Conservation (phyloP, 2,329 filamentous ascomycete genomes). For the Beauveria sp. region DNA sequence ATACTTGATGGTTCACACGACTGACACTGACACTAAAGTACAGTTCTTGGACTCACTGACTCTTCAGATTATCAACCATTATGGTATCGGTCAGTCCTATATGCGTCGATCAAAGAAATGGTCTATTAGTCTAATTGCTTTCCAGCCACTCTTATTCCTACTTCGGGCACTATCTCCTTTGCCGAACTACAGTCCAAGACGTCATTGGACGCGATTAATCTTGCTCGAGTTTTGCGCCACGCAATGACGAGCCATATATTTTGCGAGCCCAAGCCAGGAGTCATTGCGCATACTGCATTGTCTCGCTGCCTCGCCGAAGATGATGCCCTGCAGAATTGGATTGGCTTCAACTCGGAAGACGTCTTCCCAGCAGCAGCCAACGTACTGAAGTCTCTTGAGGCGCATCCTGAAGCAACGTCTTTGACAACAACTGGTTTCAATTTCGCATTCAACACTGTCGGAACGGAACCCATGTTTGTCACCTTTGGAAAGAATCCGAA, state of each 20-base stretch:
- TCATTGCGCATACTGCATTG: conserved; percentile 47
- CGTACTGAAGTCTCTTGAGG: conserved; percentile 36
- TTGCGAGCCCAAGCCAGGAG: conserved; percentile 39
- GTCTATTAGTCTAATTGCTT: conserved; percentile 8
- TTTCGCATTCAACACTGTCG: conserved; percentile 40
- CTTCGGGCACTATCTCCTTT: conserved; percentile 36
- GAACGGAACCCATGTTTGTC: conserved; percentile 45
- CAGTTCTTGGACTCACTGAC: conserved; percentile 44
- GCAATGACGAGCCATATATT: conserved; percentile 53
- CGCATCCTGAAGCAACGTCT: conserved; percentile 40
- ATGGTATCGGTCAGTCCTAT: conserved; percentile 34
- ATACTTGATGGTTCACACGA: conserved; percentile 6
- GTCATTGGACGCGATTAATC: conserved; percentile 38
- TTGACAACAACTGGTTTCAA: conserved; percentile 43
- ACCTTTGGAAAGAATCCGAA: conserved; percentile 40
- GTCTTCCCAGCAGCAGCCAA: conserved; percentile 41
- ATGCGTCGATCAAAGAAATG: background rate
- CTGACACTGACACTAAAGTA: background rate
- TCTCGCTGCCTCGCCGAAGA: conserved; percentile 45
- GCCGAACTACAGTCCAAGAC: conserved; percentile 38
- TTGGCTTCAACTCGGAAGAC: conserved; percentile 48
- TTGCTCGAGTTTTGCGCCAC: conserved; percentile 44
- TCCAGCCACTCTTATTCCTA: conserved; percentile 43
- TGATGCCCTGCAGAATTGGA: conserved; percentile 41
- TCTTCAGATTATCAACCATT: conserved; percentile 42